Base-by-base conservation (phyloP, 1,284 basidiomycete genomes). In the Malassezia yamatoensis region DNA sequence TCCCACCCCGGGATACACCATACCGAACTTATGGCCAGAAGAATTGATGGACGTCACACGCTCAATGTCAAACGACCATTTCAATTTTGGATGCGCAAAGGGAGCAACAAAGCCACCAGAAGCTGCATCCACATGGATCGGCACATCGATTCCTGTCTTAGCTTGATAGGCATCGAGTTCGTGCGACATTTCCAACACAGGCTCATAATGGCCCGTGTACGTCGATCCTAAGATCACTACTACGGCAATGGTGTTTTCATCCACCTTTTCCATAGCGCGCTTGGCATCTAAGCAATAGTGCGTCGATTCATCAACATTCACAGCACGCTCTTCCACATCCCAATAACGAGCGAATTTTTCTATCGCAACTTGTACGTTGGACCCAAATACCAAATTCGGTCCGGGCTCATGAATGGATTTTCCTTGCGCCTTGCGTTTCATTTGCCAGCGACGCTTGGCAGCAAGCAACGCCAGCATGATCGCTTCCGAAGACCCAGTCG, bases 371-470 rank as follows among this genome's bases (percentile, higher is more conserved):
- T 90, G 88, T 1, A 87, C 87, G 70, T 90, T 88, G 35, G 84
- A 81, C 34, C 87, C 85, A 81, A 86, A 85, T 46, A 87, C 77
- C 48, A 86, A 83, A 68, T 86, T 85, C 2, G 84, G 83, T 5
- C 83, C 50, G n/a, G 65, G 69, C 21, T 69, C 62, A 48, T 68
- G 66, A 59, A 65, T 67, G 18, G 50, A 53, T 54, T 74, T 74
- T 38, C 90, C 90, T 1, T 82, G 82, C 0, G 83, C 85, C 77
- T 90, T 90, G 76, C 86, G 85, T 71, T 82, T 84, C 61, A 83
- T 83, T 76, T 96, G 90, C 91, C 91, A 96, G 46, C 84, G 81
- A 68, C 85, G 86, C 79, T 96, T 96, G 83, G 96, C 87, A 15
- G 91, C 88, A 18, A 96, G 81, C 42, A 90, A 90, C 15, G 88